Evolutionary conservation across 2,329 filamentous ascomycete species (phyloP).

Genomic region (Sphaceloma murrayae): DNA sequence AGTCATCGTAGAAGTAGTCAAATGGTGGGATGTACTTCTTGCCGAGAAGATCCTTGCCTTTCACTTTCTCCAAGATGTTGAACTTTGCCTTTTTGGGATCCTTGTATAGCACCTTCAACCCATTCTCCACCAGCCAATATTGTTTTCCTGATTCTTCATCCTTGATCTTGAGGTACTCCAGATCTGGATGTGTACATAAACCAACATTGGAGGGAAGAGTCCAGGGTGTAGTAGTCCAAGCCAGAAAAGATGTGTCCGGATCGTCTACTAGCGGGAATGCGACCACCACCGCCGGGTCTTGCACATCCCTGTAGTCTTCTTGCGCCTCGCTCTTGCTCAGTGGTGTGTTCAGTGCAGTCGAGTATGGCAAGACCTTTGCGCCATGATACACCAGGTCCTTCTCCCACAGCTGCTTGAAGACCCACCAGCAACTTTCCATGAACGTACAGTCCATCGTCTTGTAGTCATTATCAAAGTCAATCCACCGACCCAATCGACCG

Average conservation of each 20-base stretch:
- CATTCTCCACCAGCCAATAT: conserved; percentile 74
- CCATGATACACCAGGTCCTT: conserved; percentile 85
- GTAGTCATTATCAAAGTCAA: conserved; percentile 96
- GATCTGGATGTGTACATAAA: conserved; percentile 68
- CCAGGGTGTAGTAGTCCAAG: conserved; percentile 88
- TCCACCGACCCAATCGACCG: conserved; percentile 84
- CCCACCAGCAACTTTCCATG: conserved; percentile 97
- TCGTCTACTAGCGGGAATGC: conserved; percentile 72
- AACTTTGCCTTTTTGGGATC: conserved; percentile 92
- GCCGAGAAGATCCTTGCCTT: conserved; percentile 74
- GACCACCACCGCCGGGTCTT: conserved; percentile 81
- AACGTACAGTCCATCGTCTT: conserved; percentile 95
- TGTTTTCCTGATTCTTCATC: conserved; percentile 75
- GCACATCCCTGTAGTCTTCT: conserved; percentile 89
- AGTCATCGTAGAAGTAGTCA: conserved; percentile 80
- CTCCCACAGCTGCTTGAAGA: conserved; percentile 86
- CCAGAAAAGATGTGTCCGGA: conserved; percentile 63
- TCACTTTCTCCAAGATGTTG: conserved; percentile 68
- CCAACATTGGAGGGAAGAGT: conserved; percentile 73
- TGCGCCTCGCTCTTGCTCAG: conserved; percentile 90
- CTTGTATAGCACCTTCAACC: conserved; percentile 78
- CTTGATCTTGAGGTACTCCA: conserved; percentile 77
- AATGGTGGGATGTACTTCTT: conserved; percentile 88
- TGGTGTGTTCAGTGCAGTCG: conserved; percentile 78
- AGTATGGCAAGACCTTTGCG: conserved; percentile 90